phyloP scores from a whole-genome alignment of 1,284 basidiomycete genomes.

The Fomes fomentarius region DNA sequence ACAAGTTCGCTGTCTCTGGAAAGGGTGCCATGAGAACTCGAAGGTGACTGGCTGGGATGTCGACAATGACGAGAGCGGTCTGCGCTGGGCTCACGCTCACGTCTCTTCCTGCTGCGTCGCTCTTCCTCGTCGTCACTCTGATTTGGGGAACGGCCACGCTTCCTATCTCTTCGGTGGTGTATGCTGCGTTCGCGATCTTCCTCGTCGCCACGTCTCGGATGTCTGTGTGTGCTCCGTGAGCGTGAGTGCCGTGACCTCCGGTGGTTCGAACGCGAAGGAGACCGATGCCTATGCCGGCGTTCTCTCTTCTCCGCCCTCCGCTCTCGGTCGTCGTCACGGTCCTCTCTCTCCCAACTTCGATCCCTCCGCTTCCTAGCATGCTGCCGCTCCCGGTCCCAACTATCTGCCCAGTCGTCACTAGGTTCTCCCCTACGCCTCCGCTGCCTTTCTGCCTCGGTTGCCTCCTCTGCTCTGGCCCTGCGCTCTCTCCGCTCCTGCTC shows the following conservation, averaged over 20 bases:
- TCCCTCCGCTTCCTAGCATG: conserved; percentile 36
- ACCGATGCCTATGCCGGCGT: conserved; percentile 27
- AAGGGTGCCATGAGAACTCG: conserved; percentile 4
- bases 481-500: conserved; percentile 66
- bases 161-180: conserved; percentile 21
- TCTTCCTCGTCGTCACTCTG: conserved; percentile 25
- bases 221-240: conserved; percentile 9
- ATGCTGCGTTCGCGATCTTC: conserved; percentile 12
- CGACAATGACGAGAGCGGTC: conserved; percentile 28
- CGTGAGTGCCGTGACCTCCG: conserved; percentile 13
- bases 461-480: conserved; percentile 68
- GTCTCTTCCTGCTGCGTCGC: conserved; percentile 21
- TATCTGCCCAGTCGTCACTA: conserved; percentile 34
- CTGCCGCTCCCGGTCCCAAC: conserved; percentile 29
- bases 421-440: conserved; percentile 44
- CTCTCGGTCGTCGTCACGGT: conserved; percentile 46
- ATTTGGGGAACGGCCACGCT: conserved; percentile 20
- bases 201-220: conserved; percentile 11
- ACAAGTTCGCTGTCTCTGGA: conserved; percentile 4
- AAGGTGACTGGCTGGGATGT: conserved; percentile 16
- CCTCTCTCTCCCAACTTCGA: conserved; percentile 43
- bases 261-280: conserved; percentile 25
- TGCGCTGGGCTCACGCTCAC: conserved; percentile 23
- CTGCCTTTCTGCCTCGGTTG: conserved; percentile 61
- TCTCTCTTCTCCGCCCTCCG: conserved; percentile 32